A percentile compares a stretch with the other conserved stretches of the same genome.
Evolutionary conservation across 2,329 filamentous ascomycete species (phyloP).

Genomic region (Botrytis fragariae): DNA sequence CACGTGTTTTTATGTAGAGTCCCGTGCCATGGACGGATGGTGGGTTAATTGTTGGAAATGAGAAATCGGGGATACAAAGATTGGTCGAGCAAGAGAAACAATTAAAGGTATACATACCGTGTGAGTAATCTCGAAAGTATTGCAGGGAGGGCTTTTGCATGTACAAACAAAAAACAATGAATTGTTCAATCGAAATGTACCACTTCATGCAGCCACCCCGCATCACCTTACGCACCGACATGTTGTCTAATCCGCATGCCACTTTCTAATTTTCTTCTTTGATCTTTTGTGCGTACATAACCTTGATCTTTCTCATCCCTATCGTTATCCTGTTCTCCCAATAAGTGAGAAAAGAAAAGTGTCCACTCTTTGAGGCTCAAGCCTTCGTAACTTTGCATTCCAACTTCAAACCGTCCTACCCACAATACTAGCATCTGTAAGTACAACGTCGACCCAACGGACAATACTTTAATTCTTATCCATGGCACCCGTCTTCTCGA

Average conservation of each 20-base stretch:
- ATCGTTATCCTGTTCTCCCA: background rate
- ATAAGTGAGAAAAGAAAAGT: background rate
- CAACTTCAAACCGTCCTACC: background rate
- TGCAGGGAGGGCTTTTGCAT: background rate
- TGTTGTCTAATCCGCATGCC: background rate
- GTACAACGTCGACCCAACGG: too few relatives aligned
- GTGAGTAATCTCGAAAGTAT: background rate
- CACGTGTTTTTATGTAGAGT: background rate
- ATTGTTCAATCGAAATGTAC: constrained; percentile 1
- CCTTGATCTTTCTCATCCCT: too few relatives aligned
- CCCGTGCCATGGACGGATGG: background rate
- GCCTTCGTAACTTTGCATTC: background rate
- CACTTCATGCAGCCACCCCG: constrained; percentile 17
- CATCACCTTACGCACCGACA: background rate
- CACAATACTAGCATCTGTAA: background rate
- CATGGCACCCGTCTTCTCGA: background rate
- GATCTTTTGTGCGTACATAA: background rate
- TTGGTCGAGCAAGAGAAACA: background rate
- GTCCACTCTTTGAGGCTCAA: constrained; percentile 1
- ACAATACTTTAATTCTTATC: background rate
- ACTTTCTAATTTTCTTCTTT: background rate
- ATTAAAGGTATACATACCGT: background rate
- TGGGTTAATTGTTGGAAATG: background rate
- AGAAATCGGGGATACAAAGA: background rate
- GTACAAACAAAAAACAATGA: background rate